These are phyloP conservation scores for Helianthus tuberosus DNA, from an alignment of 129 eudicot species.

Conservation along the genomic window DNA sequence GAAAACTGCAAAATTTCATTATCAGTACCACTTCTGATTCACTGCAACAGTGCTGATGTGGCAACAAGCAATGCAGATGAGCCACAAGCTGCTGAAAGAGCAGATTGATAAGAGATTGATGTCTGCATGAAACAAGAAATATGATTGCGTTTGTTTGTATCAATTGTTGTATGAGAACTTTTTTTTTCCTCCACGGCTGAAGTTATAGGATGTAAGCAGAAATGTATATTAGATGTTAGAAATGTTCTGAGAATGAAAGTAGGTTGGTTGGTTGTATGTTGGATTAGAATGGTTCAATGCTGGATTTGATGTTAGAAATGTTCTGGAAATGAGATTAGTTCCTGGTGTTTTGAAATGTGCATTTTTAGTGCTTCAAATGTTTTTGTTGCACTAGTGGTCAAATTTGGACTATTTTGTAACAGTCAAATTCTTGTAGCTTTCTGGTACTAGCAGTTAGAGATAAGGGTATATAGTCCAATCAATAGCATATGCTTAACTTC, in stretches of 20 bases:
- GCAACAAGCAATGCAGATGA: constrained; percentile 26
- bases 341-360: no score
- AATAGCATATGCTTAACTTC: no score
- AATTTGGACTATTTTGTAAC: neutral
- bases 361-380: neutral
- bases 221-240: constrained; percentile 25
- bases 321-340: neutral
- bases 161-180: constrained; percentile 21
- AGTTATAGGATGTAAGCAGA: constrained; percentile 8
- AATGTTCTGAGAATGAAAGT: constrained; percentile 4
- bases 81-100: constrained; percentile 33
- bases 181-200: neutral
- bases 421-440: neutral
- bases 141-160: constrained; percentile 15
- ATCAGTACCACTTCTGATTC: constrained; percentile 33
- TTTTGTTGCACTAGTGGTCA: neutral
- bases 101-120: constrained; percentile 34
- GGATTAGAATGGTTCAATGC: constrained; percentile 2
- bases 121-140: constrained; percentile 14
- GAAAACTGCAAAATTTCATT: constrained; percentile 26
- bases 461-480: no score
- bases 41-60: constrained; percentile 20
- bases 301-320: neutral
- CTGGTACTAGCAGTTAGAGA: neutral
- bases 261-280: neutral